These are phyloP conservation scores for Russula olivacea DNA, from an alignment of 768 basidiomycete genomes.

Conservation along the genomic window DNA sequence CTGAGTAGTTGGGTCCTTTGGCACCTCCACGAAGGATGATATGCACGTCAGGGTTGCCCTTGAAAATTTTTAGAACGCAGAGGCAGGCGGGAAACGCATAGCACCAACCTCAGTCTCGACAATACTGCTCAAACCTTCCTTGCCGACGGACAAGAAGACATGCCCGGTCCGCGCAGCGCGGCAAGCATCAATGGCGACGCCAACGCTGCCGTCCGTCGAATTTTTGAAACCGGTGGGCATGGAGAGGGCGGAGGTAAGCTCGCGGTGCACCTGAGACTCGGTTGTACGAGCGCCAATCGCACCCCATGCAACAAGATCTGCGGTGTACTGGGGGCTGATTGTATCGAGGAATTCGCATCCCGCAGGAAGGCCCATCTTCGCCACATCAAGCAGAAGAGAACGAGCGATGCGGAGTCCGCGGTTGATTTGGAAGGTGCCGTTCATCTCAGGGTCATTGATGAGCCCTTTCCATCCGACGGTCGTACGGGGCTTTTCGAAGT, in stretches of 20 bases:
- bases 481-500: constrained; percentile 95
- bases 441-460: constrained; percentile 95
- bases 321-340: constrained; percentile 80
- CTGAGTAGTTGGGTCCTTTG: constrained; percentile 83
- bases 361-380: constrained; percentile 84
- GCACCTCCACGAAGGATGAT: constrained; percentile 90
- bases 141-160: constrained; percentile 95
- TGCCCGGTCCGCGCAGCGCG: constrained; percentile 86
- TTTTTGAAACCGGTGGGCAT: constrained; percentile 99
- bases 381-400: constrained; percentile 78
- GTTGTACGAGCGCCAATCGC: constrained; percentile 94
- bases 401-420: constrained; percentile 88
- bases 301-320: constrained; percentile 91
- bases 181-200: constrained; percentile 93
- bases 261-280: constrained; percentile 89
- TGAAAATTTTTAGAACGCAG: neutral
- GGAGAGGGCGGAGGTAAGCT: constrained; percentile 79
- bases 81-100: neutral
- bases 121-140: constrained; percentile 91
- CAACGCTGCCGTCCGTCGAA: constrained; percentile 88
- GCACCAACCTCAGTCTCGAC: constrained; percentile 77
- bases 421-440: constrained; percentile 93
- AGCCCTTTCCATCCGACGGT: constrained; percentile 99
- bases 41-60: constrained; percentile 91
- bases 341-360: constrained; percentile 96